A percentile compares a stretch with the other conserved stretches of the same genome.
These are phyloP conservation scores for Monilinia laxa DNA, from an alignment of 2,329 filamentous ascomycete species.

Conservation along the genomic window DNA sequence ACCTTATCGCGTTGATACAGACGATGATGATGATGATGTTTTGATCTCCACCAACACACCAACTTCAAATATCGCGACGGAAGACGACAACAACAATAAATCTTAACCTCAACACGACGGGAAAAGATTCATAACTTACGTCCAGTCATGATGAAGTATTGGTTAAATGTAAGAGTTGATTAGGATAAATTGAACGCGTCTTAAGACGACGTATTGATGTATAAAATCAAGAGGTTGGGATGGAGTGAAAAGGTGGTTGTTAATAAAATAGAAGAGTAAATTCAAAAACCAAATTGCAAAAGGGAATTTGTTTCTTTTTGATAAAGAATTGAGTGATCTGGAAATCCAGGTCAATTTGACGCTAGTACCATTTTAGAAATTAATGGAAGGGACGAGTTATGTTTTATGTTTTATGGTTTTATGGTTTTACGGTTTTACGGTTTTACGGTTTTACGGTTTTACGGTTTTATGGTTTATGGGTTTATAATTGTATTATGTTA, in stretches of 20 bases:
- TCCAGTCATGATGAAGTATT: conserved; percentile 55
- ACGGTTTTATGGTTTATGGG: no score
- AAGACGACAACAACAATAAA: conserved; percentile 60
- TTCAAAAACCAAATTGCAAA: background rate
- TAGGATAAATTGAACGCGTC: conserved; percentile 26
- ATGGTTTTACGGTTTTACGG: no score
- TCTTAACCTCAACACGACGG: conserved; percentile 31
- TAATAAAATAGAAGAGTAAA: conserved; percentile 21
- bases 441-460: no score
- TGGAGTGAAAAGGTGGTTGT: background rate
- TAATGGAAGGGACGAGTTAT: background rate
- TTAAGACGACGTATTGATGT: conserved; percentile 24
- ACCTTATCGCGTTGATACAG: conserved; percentile 20
- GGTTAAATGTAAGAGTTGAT: conserved; percentile 32
- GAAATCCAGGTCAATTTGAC: conserved; percentile 2
- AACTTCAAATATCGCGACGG: conserved; percentile 16
- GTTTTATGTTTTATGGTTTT: background rate
- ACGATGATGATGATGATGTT: no score
- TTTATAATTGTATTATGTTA: no score
- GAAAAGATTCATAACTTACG: conserved; percentile 47
- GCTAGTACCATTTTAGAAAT: conserved; percentile 20
- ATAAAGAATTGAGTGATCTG: conserved; percentile 6
- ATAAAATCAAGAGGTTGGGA: background rate
- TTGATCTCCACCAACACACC: conserved; percentile 3
- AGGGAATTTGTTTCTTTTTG: conserved; percentile 18